Base-by-base conservation (phyloP, 2,329 filamentous ascomycete genomes). In the Trichoderma citrinoviride region DNA sequence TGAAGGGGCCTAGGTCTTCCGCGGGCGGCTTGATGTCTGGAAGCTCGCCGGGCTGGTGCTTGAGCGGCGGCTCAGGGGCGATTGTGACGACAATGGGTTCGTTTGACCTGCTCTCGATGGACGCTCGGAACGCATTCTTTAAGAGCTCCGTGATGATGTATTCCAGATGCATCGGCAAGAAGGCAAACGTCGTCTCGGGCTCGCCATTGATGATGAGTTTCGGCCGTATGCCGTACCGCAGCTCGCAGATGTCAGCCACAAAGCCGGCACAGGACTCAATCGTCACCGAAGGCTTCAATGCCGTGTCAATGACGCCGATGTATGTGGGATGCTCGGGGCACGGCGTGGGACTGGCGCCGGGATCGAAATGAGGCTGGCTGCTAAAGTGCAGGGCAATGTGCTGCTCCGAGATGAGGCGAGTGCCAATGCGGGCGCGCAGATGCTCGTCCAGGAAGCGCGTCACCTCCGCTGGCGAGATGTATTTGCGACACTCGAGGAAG, bases 141-240 rank as follows among this genome's bases (percentile, higher is more conserved):
- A 99, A 84, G 1, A 99, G 84, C 77, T 99, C 95, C 0, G 94
- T 99, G 68, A 97, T 86, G 69, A 99, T 97, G 77, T 99, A 99
- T 77, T 98, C 94, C 25, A 99, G 85, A 76, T 99, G 95, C 75
- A 96, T 95, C 15, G 95, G 95, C 8, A 99, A 89, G 73, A 96
- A 95, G 21, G 94, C 93, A 73, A 99, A 96, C 0, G 88, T 89
- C n/a, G 93, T 92, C 58, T 90, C 88, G 0, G 90, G 88, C 74
- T 96, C 90, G 68, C 95, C 95, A 69, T 93, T 90, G 71, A 99
- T 90, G 53, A 89, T 80, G 72, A 97, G 84, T 2, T 83, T 85
- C 0, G 95, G 95, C 0, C 95, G 87, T 1, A 96, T 87, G 58
- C 95, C 95, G 73, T 99, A 99, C 67, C 95, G 94, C 41, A 97